These are phyloP conservation scores for Leptoxyphium fumago DNA, from an alignment of 2,329 filamentous ascomycete species.

Conservation along the genomic window DNA sequence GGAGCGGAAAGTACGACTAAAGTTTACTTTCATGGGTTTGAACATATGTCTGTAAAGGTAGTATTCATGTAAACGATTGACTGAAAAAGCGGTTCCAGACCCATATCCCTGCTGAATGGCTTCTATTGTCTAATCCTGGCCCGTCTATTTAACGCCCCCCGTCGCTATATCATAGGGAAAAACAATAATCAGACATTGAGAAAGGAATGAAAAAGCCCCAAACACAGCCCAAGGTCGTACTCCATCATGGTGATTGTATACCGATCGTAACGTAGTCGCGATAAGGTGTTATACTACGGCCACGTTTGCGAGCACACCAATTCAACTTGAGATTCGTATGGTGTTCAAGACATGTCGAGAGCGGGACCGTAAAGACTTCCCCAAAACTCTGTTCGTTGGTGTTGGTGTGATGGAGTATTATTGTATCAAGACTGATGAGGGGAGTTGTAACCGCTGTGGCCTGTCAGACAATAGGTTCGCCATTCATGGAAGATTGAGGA, in stretches of 20 bases:
- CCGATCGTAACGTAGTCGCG: not conserved
- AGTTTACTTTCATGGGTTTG: not conserved
- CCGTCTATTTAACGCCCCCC: no score
- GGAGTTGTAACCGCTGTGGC: constrained; percentile 8
- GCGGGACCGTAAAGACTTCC: not conserved
- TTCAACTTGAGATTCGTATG: not conserved
- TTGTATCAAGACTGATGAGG: not conserved
- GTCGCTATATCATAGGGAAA: no score
- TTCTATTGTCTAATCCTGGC: no score
- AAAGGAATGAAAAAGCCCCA: no score
- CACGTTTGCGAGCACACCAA: not conserved
- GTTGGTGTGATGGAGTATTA: no score
- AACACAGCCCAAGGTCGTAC: no score
- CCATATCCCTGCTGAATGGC: no score
- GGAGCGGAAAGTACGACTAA: not conserved
- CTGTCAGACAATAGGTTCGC: not conserved
- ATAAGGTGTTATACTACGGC: not conserved
- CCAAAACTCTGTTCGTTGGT: not conserved
- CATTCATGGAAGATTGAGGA: not conserved
- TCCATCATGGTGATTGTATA: no score
- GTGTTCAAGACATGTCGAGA: not conserved
- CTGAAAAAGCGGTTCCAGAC: no score
- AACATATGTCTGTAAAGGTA: no score
- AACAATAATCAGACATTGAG: no score
- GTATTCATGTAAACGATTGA: no score